Percentiles rank a stretch among this genome's conserved stretches.
phyloP scores from a whole-genome alignment of 148 eudicot genomes.

The Fagopyrum esculentum region DNA sequence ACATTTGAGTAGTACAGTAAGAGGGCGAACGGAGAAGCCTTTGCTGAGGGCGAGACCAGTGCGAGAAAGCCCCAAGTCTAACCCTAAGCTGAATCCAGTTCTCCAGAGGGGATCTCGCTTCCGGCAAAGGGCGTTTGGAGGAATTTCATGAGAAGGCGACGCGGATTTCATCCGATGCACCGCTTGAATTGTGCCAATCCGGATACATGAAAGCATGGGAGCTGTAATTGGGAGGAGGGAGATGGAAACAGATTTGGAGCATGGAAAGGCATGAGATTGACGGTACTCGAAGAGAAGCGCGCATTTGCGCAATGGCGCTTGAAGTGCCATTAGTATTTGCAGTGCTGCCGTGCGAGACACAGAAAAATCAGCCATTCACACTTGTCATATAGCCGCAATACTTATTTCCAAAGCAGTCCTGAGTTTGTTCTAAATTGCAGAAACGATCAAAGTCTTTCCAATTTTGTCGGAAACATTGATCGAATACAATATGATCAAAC shows the following conservation, averaged over 20 bases:
- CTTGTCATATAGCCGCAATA: too few relatives aligned
- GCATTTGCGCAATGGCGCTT: neutral
- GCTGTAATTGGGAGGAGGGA: neutral
- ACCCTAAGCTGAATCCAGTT: constrained; percentile 62
- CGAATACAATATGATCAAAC: too few relatives aligned
- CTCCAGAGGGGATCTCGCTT: constrained; percentile 43
- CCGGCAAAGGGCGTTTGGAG: constrained; percentile 51
- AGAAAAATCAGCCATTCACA: too few relatives aligned
- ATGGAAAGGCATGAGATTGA: neutral
- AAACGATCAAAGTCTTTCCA: too few relatives aligned
- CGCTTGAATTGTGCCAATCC: neutral
- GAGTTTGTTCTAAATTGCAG: too few relatives aligned
- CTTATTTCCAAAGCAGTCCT: too few relatives aligned
- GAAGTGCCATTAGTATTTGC: neutral
- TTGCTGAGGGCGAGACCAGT: constrained; percentile 68
- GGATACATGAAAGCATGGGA: neutral
- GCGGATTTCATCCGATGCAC: neutral
- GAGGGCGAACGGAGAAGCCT: constrained; percentile 62
- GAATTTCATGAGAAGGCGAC: constrained; percentile 22
- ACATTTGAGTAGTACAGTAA: constrained; percentile 28
- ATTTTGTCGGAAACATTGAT: too few relatives aligned
- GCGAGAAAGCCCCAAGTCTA: constrained; percentile 63
- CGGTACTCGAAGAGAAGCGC: constrained; percentile 5
- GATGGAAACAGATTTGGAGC: neutral
- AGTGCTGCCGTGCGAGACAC: too few relatives aligned